phyloP scores from a whole-genome alignment of 2,329 filamentous ascomycete species.

The Curvularia hawaiiensis region DNA sequence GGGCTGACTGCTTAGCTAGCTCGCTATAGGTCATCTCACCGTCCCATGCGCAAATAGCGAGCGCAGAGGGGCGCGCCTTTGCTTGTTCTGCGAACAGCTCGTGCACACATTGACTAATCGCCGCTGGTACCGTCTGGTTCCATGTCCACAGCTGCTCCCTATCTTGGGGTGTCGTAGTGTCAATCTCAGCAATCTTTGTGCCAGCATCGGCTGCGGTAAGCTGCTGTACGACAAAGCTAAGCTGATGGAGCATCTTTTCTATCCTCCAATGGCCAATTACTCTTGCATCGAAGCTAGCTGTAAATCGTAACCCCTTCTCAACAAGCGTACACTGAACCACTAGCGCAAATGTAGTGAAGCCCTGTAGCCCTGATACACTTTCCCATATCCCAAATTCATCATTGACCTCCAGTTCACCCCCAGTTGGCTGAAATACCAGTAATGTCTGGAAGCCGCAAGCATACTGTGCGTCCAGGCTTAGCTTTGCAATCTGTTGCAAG shows the following conservation, averaged over 20 bases:
- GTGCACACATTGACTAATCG: too few species aligned
- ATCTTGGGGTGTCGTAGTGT: not conserved
- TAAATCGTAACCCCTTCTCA: constrained; percentile 20
- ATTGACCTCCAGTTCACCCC: not conserved
- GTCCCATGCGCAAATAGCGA: constrained; percentile 16
- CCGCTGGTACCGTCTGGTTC: not conserved
- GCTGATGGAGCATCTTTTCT: constrained; percentile 15
- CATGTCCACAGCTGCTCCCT: not conserved
- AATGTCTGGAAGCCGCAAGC: constrained; percentile 55
- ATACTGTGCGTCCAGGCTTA: not conserved
- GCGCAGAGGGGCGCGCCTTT: not conserved
- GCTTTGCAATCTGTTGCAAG: constrained; percentile 33
- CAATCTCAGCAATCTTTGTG: not conserved
- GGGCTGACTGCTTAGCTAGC: not conserved
- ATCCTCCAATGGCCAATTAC: constrained; percentile 11
- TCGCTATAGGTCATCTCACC: constrained; percentile 17
- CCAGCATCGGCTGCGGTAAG: not conserved
- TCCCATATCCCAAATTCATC: constrained; percentile 6
- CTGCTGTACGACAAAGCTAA: constrained; percentile 22
- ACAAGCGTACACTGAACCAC: not conserved
- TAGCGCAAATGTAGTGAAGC: constrained; percentile 7
- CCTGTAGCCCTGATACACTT: constrained; percentile 12
- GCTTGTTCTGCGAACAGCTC: too few species aligned
- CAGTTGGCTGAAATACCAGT: constrained; percentile 55
- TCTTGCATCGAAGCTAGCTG: constrained; percentile 18